These are phyloP conservation scores for Schizonepeta tenuifolia DNA, from an alignment of 257 asterid species.

Conservation along the genomic window DNA sequence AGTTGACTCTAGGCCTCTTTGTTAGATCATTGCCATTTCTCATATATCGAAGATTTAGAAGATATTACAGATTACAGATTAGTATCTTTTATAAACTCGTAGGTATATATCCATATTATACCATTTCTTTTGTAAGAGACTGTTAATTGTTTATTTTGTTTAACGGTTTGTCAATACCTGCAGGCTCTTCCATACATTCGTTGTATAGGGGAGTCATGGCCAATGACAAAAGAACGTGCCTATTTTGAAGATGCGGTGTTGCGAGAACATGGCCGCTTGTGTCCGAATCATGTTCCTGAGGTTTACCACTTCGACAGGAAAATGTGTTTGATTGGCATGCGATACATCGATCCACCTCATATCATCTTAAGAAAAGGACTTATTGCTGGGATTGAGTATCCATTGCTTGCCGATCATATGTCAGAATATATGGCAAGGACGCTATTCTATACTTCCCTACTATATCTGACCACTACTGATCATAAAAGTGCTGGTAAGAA, in stretches of 20 bases:
- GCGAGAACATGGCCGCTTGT: slow-evolving; percentile 71
- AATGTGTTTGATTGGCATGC: slow-evolving; percentile 96
- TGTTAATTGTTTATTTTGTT: not conserved
- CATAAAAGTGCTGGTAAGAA: slow-evolving; percentile 83
- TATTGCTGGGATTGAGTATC: slow-evolving; percentile 85
- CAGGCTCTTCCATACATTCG: slow-evolving; percentile 98
- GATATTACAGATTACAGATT: slow-evolving; percentile 13
- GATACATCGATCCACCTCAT: slow-evolving; percentile 94
- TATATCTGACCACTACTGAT: slow-evolving; percentile 78
- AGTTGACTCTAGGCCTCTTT: not conserved
- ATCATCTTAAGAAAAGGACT: slow-evolving; percentile 87
- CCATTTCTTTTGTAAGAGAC: slow-evolving; percentile 7
- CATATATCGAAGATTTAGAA: not conserved
- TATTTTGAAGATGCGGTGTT: slow-evolving; percentile 74
- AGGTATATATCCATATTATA: slow-evolving; percentile 1
- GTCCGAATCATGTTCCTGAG: slow-evolving; percentile 86
- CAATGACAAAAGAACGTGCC: slow-evolving; percentile 95
- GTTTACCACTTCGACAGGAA: slow-evolving; percentile 88
- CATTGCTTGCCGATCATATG: slow-evolving; percentile 81
- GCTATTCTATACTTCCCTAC: slow-evolving; percentile 84
- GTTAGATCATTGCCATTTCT: not conserved
- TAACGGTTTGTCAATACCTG: slow-evolving; percentile 31
- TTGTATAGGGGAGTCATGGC: slow-evolving; percentile 96
- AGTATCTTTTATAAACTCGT: slow-evolving; percentile 4
- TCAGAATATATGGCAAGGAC: slow-evolving; percentile 89